Percentiles rank a stretch among this genome's conserved stretches.
phyloP scores from a whole-genome alignment of 192 early-diverging fungal genomes.

The Coemansia sp. region DNA sequence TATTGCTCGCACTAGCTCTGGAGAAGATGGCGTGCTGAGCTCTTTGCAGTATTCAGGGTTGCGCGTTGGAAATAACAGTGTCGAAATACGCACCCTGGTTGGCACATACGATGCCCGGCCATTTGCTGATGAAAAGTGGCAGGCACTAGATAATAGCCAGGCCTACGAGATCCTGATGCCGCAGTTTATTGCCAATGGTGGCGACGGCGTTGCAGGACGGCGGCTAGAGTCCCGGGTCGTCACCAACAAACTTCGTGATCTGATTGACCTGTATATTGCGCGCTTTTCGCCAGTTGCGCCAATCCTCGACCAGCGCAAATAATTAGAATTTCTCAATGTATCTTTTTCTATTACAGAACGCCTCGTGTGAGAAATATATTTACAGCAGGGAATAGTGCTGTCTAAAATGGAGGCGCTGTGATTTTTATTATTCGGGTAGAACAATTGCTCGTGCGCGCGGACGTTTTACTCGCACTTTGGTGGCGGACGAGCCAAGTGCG shows the following conservation, averaged over 20 bases:
- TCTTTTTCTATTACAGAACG: too few relatives aligned
- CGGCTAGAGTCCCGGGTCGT: background rate
- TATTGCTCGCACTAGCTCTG: conserved; percentile 49
- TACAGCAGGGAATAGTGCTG: too few relatives aligned
- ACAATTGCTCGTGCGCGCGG: too few relatives aligned
- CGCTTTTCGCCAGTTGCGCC: conserved; percentile 40
- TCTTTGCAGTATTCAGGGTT: conserved; percentile 65
- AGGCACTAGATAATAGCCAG: conserved; percentile 40
- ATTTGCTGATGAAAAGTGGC: conserved; percentile 26
- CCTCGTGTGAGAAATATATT: too few relatives aligned
- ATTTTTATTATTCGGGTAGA: too few relatives aligned
- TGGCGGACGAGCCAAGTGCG: too few relatives aligned
- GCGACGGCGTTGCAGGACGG: conserved; percentile 59
- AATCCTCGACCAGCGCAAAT: conserved; percentile 33
- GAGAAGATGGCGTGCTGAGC: conserved; percentile 38
- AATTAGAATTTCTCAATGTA: background rate
- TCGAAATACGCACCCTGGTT: conserved; percentile 15
- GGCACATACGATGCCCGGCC: conserved; percentile 19
- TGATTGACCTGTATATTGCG: conserved; percentile 34
- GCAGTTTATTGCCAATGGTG: conserved; percentile 64
- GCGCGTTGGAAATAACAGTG: conserved; percentile 14
- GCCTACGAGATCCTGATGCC: conserved; percentile 57
- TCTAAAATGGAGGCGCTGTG: too few relatives aligned
- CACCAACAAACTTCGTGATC: conserved; percentile 5
- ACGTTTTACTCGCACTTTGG: too few relatives aligned